These are phyloP conservation scores for Cercospora brassicicola DNA, from an alignment of 2,329 filamentous ascomycete species.

Conservation along the genomic window DNA sequence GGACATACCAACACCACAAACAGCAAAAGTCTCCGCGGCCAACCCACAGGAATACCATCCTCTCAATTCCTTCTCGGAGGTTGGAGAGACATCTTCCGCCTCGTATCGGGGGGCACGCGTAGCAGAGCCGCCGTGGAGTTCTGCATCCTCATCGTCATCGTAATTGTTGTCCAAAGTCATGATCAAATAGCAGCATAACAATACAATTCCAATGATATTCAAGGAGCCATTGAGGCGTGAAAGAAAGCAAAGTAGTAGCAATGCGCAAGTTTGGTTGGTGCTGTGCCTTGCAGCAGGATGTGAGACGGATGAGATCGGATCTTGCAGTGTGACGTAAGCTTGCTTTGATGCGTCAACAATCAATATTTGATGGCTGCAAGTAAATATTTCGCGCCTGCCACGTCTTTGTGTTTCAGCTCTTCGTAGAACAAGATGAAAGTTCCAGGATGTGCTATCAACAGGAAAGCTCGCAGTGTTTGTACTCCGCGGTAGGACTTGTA, in stretches of 20 bases:
- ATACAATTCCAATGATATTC: too few relatives aligned
- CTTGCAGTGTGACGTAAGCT: conserved; percentile 1
- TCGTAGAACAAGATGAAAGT: background rate
- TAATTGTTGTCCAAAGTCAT: background rate
- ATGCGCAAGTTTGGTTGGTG: background rate
- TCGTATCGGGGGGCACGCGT: conserved; percentile 29
- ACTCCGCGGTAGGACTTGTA: background rate
- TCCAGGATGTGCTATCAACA: background rate
- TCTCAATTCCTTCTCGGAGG: conserved; percentile 31
- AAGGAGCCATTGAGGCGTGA: too few relatives aligned
- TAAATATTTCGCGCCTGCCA: background rate
- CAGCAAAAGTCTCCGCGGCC: conserved; percentile 93
- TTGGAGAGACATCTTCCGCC: conserved; percentile 32
- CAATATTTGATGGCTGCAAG: background rate
- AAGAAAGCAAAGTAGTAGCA: background rate
- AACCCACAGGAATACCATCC: conserved; percentile 44
- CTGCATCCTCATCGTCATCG: background rate
- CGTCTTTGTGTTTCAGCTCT: background rate
- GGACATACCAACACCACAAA: conserved; percentile 73
- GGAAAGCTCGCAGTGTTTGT: background rate
- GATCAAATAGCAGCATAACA: background rate
- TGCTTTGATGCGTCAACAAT: background rate
- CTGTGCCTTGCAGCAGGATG: background rate
- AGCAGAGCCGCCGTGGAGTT: background rate
- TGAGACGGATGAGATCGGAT: background rate